phyloP scores from a whole-genome alignment of 2,329 filamentous ascomycete genomes.

The Pestalotiopsis sp. region DNA sequence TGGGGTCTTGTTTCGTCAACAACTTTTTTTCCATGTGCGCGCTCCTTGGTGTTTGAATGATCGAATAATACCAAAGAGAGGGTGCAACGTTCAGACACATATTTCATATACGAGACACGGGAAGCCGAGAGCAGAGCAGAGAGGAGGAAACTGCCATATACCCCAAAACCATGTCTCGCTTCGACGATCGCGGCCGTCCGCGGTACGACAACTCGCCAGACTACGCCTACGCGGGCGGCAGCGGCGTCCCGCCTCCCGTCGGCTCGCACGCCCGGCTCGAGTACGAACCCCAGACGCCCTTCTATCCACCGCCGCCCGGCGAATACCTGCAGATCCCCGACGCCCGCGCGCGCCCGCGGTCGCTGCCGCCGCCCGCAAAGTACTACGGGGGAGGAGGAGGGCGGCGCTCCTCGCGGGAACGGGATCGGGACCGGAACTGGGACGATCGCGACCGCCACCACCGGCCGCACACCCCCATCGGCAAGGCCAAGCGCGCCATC shows the following conservation, averaged over 20 bases:
- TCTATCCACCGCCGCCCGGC: constrained; percentile 22
- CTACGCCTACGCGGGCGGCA: constrained; percentile 12
- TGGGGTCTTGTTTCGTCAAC: not conserved
- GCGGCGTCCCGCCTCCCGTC: not conserved
- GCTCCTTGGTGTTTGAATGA: not conserved
- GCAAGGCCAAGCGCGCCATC: constrained; percentile 43
- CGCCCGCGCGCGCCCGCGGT: constrained; percentile 28
- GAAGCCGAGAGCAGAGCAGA: not conserved
- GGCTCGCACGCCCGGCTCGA: constrained; percentile 18
- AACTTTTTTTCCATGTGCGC: not conserved
- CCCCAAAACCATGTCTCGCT: constrained; percentile 7
- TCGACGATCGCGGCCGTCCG: constrained; percentile 6
- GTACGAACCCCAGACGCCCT: constrained; percentile 46
- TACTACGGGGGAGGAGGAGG: constrained; percentile 13
- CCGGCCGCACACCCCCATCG: constrained; percentile 30
- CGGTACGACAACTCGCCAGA: constrained; percentile 10
- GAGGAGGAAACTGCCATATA: not conserved
- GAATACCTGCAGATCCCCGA: constrained; percentile 25
- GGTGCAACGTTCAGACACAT: not conserved
- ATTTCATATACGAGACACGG: not conserved
- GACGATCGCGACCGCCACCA: constrained; percentile 17
- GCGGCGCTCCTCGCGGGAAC: constrained; percentile 9
- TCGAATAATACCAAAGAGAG: not conserved
- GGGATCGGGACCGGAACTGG: constrained; percentile 27
- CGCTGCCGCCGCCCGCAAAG: constrained; percentile 25